A percentile compares a stretch with the other conserved stretches of the same genome.
These are phyloP conservation scores for Phlebiopsis gigantea DNA, from an alignment of 768 basidiomycete genomes.

Conservation along the genomic window DNA sequence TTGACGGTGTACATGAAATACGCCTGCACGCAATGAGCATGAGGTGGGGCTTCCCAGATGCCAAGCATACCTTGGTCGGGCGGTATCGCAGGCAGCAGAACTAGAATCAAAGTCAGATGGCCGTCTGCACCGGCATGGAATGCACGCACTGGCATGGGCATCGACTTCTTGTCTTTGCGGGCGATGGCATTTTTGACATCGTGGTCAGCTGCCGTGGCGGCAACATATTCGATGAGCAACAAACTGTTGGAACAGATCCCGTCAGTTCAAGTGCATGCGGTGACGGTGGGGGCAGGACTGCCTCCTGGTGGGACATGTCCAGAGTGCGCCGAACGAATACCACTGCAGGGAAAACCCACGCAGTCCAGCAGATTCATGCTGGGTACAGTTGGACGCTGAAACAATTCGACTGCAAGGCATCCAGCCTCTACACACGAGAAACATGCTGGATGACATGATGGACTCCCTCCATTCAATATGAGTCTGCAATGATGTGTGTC, in stretches of 20 bases:
- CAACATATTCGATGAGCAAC: slow-evolving; percentile 82
- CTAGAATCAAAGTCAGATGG: slow-evolving; percentile 31
- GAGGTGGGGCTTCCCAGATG: slow-evolving; percentile 2
- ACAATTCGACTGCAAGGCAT: no score
- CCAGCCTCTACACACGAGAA: no score
- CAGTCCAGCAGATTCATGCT: no score
- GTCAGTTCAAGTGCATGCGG: no score
- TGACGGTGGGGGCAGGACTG: background rate
- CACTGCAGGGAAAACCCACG: background rate
- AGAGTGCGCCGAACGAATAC: no score
- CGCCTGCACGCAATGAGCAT: slow-evolving; percentile 33
- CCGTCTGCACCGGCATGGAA: background rate
- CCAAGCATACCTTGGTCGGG: slow-evolving; percentile 59
- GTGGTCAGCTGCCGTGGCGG: slow-evolving; percentile 57
- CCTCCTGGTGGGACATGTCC: background rate
- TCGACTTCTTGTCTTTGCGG: slow-evolving; percentile 69
- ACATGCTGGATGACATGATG: no score
- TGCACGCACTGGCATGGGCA: slow-evolving; percentile 60
- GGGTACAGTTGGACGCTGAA: no score
- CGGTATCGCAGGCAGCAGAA: slow-evolving; percentile 80
- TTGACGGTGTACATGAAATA: slow-evolving; percentile 91
- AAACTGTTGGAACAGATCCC: no score
- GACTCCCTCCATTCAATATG: no score
- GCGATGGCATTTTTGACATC: slow-evolving; percentile 62
- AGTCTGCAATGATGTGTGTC: background rate